A percentile compares a stretch with the other conserved stretches of the same genome.
phyloP scores from a whole-genome alignment of 2,329 filamentous ascomycete species.

The Cordyceps javanica region DNA sequence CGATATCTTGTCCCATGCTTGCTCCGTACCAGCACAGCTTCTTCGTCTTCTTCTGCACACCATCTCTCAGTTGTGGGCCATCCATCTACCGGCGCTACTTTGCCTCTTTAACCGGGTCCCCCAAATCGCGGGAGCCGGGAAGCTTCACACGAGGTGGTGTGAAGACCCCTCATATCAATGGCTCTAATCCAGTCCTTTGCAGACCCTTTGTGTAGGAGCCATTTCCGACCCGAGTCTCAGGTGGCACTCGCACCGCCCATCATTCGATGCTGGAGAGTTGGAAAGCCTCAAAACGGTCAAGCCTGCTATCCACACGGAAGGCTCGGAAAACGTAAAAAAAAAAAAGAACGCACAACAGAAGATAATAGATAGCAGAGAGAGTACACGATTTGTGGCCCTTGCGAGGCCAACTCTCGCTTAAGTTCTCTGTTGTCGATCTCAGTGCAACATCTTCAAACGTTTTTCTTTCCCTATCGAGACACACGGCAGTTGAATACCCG shows the following conservation, averaged over 20 bases:
- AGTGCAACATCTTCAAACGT: not conserved
- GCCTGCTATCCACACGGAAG: too few relatives aligned
- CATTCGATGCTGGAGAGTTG: too few relatives aligned
- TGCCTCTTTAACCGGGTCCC: not conserved
- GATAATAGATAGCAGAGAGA: too few relatives aligned
- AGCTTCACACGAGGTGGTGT: not conserved
- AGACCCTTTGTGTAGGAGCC: not conserved
- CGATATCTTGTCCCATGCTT: not conserved
- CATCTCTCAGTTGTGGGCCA: not conserved
- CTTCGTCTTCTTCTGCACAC: not conserved
- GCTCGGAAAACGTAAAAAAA: too few relatives aligned
- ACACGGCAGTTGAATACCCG: not conserved
- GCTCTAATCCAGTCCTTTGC: not conserved
- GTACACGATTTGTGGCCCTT: too few relatives aligned
- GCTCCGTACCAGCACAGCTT: not conserved
- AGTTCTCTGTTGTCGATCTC: not conserved
- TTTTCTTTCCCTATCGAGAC: not conserved
- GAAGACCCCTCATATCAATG: slow-evolving; percentile 1
- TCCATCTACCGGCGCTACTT: not conserved
- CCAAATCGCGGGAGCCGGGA: slow-evolving; percentile 7
- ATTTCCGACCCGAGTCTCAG: too few relatives aligned
- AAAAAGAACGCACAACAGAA: too few relatives aligned
- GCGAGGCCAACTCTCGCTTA: not conserved
- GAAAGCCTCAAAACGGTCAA: too few relatives aligned
- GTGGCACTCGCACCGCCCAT: too few relatives aligned